A percentile compares a stretch with the other conserved stretches of the same genome.
These are phyloP conservation scores for Lachnellula occidentalis DNA, from an alignment of 2,329 filamentous ascomycete species.

Conservation along the genomic window DNA sequence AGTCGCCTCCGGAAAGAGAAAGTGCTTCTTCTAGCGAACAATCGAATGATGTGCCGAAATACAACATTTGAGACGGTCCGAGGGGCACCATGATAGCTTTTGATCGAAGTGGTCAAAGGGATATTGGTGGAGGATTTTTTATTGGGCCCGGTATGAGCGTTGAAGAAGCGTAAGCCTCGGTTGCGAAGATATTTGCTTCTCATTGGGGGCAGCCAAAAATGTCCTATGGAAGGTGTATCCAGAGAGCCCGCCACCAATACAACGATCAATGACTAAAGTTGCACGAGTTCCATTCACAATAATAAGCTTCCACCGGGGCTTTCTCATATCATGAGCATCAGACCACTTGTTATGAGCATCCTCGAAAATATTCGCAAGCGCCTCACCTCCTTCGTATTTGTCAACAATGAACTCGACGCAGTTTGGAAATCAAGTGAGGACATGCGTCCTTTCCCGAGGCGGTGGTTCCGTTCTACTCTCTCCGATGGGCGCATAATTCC, in stretches of 20 bases:
- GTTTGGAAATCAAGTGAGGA: conserved; percentile 2
- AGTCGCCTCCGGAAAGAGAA: conserved; percentile 15
- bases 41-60: conserved; percentile 9
- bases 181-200: background rate
- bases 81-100: conserved; percentile 8
- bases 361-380: conserved; percentile 1
- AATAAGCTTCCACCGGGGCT: conserved; percentile 15
- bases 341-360: conserved; percentile 17
- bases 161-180: background rate
- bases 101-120: conserved; percentile 7
- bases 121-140: background rate
- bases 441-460: conserved; percentile 5
- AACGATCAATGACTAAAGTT: conserved; percentile 12
- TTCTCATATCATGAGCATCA: conserved; percentile 9
- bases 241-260: conserved; percentile 12
- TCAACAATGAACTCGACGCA: conserved; percentile 13
- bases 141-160: background rate
- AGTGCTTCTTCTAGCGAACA: conserved; percentile 11
- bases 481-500: conserved; percentile 4
- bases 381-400: background rate
- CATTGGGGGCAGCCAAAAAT: conserved; percentile 10
- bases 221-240: conserved; percentile 15
- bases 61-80: conserved; percentile 10
- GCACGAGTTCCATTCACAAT: conserved; percentile 4
- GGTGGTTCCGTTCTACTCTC: conserved; percentile 9